These are phyloP conservation scores for Limtongozyma cylindracea DNA, from an alignment of 805 yeast genomes.

Conservation along the genomic window DNA sequence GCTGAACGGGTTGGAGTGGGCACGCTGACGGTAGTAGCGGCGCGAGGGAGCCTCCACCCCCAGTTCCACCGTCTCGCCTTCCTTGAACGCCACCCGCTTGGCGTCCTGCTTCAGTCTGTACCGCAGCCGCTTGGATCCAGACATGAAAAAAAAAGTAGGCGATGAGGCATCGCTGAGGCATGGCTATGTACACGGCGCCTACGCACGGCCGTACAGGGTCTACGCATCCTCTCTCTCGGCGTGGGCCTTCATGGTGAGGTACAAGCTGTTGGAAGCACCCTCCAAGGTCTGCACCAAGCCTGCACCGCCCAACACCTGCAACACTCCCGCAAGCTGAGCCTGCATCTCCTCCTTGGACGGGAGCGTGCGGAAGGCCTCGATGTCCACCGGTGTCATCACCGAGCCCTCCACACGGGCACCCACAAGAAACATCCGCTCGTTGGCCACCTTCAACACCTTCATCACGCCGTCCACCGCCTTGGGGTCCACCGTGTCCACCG, in stretches of 20 bases:
- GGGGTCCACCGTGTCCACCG: slow-evolving; percentile 53
- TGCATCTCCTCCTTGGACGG: slow-evolving; percentile 52
- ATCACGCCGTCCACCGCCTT: slow-evolving; percentile 30
- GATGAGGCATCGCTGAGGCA: too few relatives aligned
- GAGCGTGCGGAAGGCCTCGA: slow-evolving; percentile 43
- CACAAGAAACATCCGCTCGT: slow-evolving; percentile 53
- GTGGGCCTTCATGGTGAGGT: slow-evolving; percentile 51
- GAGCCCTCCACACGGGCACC: slow-evolving; percentile 66
- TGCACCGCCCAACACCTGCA: slow-evolving; percentile 72
- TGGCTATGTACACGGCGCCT: too few relatives aligned
- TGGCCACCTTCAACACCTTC: slow-evolving; percentile 30
- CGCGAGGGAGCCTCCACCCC: slow-evolving; percentile 46
- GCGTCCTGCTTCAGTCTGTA: too few relatives aligned
- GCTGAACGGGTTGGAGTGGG: slow-evolving; percentile 92
- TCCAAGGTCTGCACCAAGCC: slow-evolving; percentile 69
- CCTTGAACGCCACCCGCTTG: too few relatives aligned
- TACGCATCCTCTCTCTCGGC: too few relatives aligned
- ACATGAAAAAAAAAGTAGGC: too few relatives aligned
- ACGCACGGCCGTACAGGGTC: too few relatives aligned
- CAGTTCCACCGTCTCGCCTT: too few relatives aligned
- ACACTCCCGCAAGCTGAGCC: slow-evolving; percentile 59
- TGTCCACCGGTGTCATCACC: slow-evolving; percentile 21
- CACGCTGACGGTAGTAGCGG: slow-evolving; percentile 83
- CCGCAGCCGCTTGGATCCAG: too few relatives aligned
- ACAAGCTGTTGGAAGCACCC: slow-evolving; percentile 37